phyloP scores from a whole-genome alignment of 495 filamentous ascomycete species.

The Xylaria acuta region DNA sequence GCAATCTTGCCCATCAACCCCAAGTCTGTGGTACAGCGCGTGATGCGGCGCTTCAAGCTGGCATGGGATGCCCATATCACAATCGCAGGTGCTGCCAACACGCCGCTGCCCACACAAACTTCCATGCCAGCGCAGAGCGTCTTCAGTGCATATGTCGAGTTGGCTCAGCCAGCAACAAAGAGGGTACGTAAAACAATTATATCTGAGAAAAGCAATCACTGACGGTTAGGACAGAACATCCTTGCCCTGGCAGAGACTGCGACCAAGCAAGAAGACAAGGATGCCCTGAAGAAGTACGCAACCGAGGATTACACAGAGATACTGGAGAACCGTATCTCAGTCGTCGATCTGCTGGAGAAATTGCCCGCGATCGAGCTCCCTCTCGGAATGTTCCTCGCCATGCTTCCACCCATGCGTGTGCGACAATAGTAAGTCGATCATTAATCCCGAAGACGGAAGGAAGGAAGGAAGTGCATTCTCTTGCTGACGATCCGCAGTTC shows the following conservation, averaged over 20 bases:
- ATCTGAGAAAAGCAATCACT: neutral
- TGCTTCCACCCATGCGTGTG: constrained; percentile 76
- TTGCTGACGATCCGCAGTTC: constrained; percentile 50
- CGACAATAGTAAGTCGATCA: constrained; percentile 64
- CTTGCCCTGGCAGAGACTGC: constrained; percentile 51
- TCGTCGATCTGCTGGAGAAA: constrained; percentile 68
- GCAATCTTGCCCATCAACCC: constrained; percentile 75
- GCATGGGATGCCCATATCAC: constrained; percentile 67
- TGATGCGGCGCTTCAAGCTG: constrained; percentile 57
- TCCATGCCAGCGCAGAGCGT: constrained; percentile 67
- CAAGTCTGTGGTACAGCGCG: constrained; percentile 60
- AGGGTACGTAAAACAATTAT: constrained; percentile 38
- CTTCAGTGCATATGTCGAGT: constrained; percentile 73
- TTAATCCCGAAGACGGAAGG: neutral
- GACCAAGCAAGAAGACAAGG: constrained; percentile 43
- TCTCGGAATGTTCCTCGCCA: constrained; percentile 67
- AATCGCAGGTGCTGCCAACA: constrained; percentile 52
- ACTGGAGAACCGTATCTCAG: constrained; percentile 62
- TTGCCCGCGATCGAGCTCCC: constrained; percentile 63
- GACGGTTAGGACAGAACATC: constrained; percentile 48
- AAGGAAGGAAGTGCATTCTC: neutral
- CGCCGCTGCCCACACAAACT: constrained; percentile 62
- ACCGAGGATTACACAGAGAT: constrained; percentile 61
- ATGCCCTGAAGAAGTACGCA: constrained; percentile 55
- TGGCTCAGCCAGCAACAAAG: constrained; percentile 70